Conservation (phyloP, 2,329 filamentous ascomycete genomes). For the Clarireedia homoeocarpa region DNA sequence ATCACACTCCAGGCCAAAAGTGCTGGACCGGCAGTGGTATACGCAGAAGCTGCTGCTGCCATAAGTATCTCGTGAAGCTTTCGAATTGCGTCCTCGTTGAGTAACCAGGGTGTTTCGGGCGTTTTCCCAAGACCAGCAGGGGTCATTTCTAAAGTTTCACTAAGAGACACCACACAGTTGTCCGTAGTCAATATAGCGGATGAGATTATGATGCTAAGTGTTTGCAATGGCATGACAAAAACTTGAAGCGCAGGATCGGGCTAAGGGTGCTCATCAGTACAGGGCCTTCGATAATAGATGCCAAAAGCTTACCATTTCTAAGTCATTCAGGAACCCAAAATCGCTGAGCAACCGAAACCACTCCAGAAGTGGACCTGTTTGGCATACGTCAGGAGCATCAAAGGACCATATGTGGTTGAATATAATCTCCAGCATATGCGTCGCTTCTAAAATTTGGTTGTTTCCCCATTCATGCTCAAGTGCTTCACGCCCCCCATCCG, state of each 20-base stretch:
- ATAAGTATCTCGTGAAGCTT: constrained; percentile 67
- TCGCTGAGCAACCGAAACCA: constrained; percentile 66
- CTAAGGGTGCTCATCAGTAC: constrained; percentile 1
- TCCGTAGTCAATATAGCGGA: constrained; percentile 57
- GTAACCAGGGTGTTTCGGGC: constrained; percentile 52
- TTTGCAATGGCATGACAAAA: constrained; percentile 57
- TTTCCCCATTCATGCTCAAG: constrained; percentile 52
- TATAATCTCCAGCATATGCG: constrained; percentile 65
- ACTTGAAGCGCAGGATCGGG: constrained; percentile 21
- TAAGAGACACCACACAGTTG: constrained; percentile 20
- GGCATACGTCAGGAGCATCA: constrained; percentile 40
- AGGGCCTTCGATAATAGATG: not conserved
- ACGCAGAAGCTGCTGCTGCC: constrained; percentile 42
- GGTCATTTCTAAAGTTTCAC: constrained; percentile 31
- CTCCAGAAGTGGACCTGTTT: constrained; percentile 49
- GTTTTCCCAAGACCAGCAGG: constrained; percentile 18
- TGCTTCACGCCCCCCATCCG: constrained; percentile 42
- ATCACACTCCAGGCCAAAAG: constrained; percentile 78
- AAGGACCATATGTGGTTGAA: constrained; percentile 61
- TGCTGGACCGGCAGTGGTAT: constrained; percentile 61
- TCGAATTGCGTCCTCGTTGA: constrained; percentile 61
- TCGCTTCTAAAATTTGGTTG: constrained; percentile 59
- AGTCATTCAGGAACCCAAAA: constrained; percentile 60
- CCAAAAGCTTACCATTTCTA: constrained; percentile 40
- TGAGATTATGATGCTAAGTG: constrained; percentile 62